These are phyloP conservation scores for Termitomyces sp. DNA, from an alignment of 768 basidiomycete species.

Conservation along the genomic window DNA sequence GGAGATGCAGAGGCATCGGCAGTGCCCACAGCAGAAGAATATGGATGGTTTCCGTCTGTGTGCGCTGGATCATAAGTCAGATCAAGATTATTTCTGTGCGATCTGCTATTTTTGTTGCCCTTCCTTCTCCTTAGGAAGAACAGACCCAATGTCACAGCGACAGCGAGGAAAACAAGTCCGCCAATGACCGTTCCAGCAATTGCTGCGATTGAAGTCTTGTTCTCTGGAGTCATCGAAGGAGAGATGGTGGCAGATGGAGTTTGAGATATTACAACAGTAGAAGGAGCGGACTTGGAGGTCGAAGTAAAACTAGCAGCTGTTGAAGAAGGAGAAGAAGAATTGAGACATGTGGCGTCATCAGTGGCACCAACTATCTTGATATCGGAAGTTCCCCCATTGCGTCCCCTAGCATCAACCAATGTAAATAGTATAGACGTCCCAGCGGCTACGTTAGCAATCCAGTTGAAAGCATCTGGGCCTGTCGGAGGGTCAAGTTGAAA, in stretches of 20 bases:
- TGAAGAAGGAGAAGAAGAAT: constrained; percentile 45
- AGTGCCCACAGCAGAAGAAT: constrained; percentile 19
- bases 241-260: constrained; percentile 17
- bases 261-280: constrained; percentile 7
- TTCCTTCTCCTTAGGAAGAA: constrained; percentile 41
- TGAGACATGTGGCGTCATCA: constrained; percentile 46
- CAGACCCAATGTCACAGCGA: constrained; percentile 41
- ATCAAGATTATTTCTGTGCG: constrained; percentile 30
- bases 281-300: constrained; percentile 7
- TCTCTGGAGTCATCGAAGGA: constrained; percentile 18
- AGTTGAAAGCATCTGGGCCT: constrained; percentile 36
- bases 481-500: constrained; percentile 37
- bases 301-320: constrained; percentile 20
- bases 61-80: constrained; percentile 28
- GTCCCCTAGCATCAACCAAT: constrained; percentile 44
- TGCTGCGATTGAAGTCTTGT: constrained; percentile 31
- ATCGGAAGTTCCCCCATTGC: constrained; percentile 57
- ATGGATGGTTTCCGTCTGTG: constrained; percentile 20
- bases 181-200: constrained; percentile 51
- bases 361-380: constrained; percentile 40
- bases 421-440: constrained; percentile 55
- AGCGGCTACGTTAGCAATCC: constrained; percentile 51
- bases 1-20: constrained; percentile 11
- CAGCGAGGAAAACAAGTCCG: constrained; percentile 46
- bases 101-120: constrained; percentile 20